Evolutionary conservation across 1,284 basidiomycete species (phyloP).

Genomic region (Pseudozyma sp.): DNA sequence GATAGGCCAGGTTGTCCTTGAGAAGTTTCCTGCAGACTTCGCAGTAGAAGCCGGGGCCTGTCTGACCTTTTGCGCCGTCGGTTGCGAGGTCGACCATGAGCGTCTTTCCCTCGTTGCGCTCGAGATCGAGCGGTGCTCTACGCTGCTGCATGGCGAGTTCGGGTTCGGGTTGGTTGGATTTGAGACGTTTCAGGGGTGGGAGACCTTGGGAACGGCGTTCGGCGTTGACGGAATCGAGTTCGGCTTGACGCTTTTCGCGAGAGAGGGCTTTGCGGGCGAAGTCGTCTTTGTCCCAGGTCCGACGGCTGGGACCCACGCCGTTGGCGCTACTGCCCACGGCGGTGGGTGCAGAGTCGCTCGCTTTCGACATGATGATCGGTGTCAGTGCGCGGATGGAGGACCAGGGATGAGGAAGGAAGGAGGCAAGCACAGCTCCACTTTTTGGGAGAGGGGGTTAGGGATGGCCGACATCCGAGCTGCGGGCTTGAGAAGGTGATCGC

Average conservation of each 20-base stretch:
- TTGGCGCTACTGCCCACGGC: conserved; percentile 1
- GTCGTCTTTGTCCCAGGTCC: conserved; percentile 63
- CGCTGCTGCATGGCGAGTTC: conserved; percentile 60
- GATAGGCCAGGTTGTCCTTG: conserved; percentile 90
- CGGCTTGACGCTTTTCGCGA: conserved; percentile 57
- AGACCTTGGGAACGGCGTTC: conserved; percentile 53
- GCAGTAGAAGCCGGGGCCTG: conserved; percentile 69
- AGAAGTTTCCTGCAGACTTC: conserved; percentile 75
- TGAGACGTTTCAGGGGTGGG: conserved; percentile 50
- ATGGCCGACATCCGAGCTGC: conserved; percentile 3
- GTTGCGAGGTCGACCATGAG: conserved; percentile 60
- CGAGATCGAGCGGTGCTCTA: conserved; percentile 54
- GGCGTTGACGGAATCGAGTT: conserved; percentile 57
- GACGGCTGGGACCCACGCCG: conserved; percentile 60
- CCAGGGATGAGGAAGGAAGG: too few species aligned
- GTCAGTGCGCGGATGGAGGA: too few species aligned
- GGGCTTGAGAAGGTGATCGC: conserved; percentile 7
- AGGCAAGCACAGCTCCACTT: conserved; percentile 1
- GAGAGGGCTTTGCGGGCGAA: conserved; percentile 57
- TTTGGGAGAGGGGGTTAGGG: neutral
- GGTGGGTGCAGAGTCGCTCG: conserved; percentile 7
- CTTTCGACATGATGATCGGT: conserved; percentile 20
- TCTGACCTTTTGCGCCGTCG: conserved; percentile 44
- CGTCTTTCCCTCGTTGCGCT: conserved; percentile 61
- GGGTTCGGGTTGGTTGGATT: conserved; percentile 58